Conservation (phyloP, 1,139 yeast genomes). For the Geotrichum phurueaensis region DNA sequence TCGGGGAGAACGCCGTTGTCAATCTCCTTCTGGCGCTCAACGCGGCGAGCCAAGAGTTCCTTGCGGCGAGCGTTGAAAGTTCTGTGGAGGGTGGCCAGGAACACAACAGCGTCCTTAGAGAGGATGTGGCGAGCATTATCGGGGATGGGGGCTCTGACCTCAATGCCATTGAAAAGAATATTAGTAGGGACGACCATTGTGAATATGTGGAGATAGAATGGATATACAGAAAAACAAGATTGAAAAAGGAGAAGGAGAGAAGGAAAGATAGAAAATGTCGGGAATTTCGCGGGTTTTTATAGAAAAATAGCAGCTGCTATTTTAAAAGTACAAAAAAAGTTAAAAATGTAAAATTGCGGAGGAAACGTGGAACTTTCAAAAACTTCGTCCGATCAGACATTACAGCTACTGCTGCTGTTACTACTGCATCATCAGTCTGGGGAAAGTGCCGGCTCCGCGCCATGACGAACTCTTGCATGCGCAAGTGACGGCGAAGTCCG, state of each 20-base stretch:
- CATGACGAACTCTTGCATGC: background rate
- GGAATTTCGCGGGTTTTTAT: conserved; percentile 10
- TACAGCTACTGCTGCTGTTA: background rate
- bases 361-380: conserved; percentile 11
- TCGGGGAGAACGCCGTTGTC: conserved; percentile 67
- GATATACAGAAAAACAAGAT: background rate
- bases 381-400: background rate
- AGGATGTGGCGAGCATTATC: conserved; percentile 52
- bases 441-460: background rate
- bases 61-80: conserved; percentile 57
- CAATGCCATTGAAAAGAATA: conserved; percentile 50
- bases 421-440: background rate
- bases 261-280: background rate
- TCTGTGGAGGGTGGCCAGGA: conserved; percentile 67
- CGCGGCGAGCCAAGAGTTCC: conserved; percentile 52
- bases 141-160: conserved; percentile 59
- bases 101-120: conserved; percentile 61
- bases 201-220: conserved; percentile 7
- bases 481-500: too few species aligned
- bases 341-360: conserved; percentile 5
- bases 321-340: background rate
- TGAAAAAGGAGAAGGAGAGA: background rate
- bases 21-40: conserved; percentile 52
- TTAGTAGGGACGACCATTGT: conserved; percentile 35
- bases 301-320: background rate